phyloP scores from a whole-genome alignment of 1,139 yeast genomes.

The Protomyces pachydermus region DNA sequence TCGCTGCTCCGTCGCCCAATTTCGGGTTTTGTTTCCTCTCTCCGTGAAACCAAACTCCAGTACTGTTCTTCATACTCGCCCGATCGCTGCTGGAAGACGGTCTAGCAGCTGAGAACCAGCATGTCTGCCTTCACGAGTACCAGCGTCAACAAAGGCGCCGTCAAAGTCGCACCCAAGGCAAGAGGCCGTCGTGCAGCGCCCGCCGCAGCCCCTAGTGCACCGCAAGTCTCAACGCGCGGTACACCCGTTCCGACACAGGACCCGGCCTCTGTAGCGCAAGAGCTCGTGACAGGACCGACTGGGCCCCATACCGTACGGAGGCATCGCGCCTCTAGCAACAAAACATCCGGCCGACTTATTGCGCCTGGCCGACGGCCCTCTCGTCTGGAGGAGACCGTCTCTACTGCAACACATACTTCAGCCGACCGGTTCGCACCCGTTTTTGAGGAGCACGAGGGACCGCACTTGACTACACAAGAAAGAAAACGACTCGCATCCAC shows the following conservation, averaged over 20 bases:
- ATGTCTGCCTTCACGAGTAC: conserved; percentile 2
- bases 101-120: neutral
- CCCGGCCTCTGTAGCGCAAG: neutral
- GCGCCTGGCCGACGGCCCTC: neutral
- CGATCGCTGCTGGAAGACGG: no score
- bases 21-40: neutral
- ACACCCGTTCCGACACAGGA: neutral
- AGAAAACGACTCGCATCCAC: neutral
- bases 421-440: neutral
- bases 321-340: neutral
- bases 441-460: neutral
- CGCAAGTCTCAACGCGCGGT: neutral
- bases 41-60: no score
- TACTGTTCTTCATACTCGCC: no score
- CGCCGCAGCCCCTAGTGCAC: neutral
- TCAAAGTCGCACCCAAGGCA: conserved; percentile 23
- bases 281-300: neutral
- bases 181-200: neutral
- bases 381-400: neutral
- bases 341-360: neutral
- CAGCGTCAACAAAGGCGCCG: conserved; percentile 21
- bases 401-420: neutral
- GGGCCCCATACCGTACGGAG: neutral
- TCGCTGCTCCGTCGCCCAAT: neutral
- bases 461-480: neutral